phyloP scores from a whole-genome alignment of 345 rosid species.

The Syzygium jambos region DNA sequence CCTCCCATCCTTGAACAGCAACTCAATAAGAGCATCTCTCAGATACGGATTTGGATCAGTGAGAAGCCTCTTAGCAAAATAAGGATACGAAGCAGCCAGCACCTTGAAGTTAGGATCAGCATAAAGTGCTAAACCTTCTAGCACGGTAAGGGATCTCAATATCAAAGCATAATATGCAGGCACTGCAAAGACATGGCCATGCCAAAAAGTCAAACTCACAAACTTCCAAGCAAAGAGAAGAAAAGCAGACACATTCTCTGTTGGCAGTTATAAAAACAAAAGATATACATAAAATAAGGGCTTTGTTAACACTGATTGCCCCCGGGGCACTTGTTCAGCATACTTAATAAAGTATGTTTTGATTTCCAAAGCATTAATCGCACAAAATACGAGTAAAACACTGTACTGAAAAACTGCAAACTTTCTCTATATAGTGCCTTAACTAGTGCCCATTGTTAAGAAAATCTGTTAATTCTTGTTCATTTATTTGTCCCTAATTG shows the following conservation, averaged over 20 bases:
- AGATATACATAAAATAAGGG: not conserved
- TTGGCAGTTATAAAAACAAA: not conserved
- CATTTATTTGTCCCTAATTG: not conserved
- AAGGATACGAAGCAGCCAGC: conserved; percentile 97
- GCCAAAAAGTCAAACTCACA: conserved; percentile 5
- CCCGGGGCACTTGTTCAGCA: not conserved
- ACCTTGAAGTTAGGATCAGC: conserved; percentile 98
- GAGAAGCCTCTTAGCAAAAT: conserved; percentile 98
- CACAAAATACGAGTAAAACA: not conserved
- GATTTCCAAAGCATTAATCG: not conserved
- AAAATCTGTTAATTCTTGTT: not conserved
- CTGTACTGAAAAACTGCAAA: not conserved
- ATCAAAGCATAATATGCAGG: conserved; percentile 95
- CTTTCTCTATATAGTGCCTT: not conserved
- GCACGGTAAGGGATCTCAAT: conserved; percentile 92
- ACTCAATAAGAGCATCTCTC: conserved; percentile 96
- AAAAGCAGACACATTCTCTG: not conserved
- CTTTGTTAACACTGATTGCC: not conserved
- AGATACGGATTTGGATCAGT: conserved; percentile 96
- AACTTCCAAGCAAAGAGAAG: not conserved
- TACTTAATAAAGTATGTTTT: not conserved
- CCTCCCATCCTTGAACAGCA: conserved; percentile 88
- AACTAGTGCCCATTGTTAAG: not conserved
- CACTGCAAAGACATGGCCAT: conserved; percentile 40
- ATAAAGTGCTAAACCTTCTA: conserved; percentile 90